These are phyloP conservation scores for Tetradesmus obliquus DNA, from an alignment of 139 green algal genomes.

Conservation along the genomic window DNA sequence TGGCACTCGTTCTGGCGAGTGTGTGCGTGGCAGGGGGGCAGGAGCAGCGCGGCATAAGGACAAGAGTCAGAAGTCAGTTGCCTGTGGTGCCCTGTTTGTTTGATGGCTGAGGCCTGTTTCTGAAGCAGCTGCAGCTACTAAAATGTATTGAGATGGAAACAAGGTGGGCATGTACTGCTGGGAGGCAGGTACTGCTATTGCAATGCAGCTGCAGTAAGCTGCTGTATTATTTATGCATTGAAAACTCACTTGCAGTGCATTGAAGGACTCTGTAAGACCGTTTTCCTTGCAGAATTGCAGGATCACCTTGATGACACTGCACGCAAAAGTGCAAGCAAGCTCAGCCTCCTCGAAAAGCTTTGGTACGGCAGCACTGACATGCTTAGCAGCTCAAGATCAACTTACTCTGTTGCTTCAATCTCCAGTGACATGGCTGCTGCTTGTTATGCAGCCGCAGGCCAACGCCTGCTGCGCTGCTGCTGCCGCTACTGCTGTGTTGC, in stretches of 20 bases:
- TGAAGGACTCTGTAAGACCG: slow-evolving; percentile 86
- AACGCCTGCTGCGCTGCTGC: slow-evolving; percentile 2
- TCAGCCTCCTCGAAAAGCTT: neutral
- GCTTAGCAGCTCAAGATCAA: neutral
- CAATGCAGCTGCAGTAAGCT: neutral
- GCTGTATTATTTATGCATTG: neutral
- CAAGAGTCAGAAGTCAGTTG: neutral
- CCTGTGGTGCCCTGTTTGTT: too few species aligned
- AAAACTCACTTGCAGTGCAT: slow-evolving; percentile 84
- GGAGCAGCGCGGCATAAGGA: neutral
- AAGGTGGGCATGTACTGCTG: neutral
- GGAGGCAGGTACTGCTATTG: neutral
- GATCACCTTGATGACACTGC: slow-evolving; percentile 97
- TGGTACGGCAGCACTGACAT: neutral
- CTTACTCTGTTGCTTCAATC: slow-evolving; percentile 91
- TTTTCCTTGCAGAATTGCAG: slow-evolving; percentile 99
- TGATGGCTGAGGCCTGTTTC: too few species aligned
- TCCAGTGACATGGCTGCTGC: slow-evolving; percentile 78
- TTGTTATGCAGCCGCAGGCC: slow-evolving; percentile 1
- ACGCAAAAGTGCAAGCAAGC: slow-evolving; percentile 2
- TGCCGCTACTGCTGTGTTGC: slow-evolving; percentile 10
- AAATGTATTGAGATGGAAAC: too few species aligned
- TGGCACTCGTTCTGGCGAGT: slow-evolving; percentile 91
- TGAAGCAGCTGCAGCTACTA: too few species aligned
- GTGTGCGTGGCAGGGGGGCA: too few species aligned